Evolutionary conservation across 106 monocot species (phyloP).

Genomic region (Dioscorea dumetorum): DNA sequence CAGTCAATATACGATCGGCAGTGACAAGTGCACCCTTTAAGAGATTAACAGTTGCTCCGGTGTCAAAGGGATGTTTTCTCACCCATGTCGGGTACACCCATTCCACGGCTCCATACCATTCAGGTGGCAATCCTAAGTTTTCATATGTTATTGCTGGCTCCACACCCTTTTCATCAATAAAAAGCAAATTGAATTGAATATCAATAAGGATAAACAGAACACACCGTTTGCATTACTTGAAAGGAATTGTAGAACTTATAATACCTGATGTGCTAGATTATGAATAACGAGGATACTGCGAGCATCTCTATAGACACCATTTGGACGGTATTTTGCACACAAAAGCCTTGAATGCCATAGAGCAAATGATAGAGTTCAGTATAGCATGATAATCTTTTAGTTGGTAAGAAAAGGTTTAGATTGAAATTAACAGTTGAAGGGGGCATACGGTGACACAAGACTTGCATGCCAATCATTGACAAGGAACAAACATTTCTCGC

Average conservation of each 20-base stretch:
- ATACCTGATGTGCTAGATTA: conserved; percentile 91
- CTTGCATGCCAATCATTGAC: conserved; percentile 98
- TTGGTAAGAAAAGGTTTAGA: no score
- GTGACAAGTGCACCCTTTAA: conserved; percentile 92
- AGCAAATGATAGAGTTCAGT: no score
- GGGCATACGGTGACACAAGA: conserved; percentile 79
- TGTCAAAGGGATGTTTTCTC: conserved; percentile 83
- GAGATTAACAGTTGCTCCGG: conserved; percentile 89
- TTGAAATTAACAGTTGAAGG: not conserved
- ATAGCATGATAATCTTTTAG: no score
- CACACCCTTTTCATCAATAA: conserved; percentile 25
- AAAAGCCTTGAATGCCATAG: conserved; percentile 50
- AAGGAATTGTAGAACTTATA: no score
- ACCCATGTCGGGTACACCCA: conserved; percentile 92
- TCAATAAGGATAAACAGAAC: no score
- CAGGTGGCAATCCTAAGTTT: conserved; percentile 59
- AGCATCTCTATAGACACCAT: conserved; percentile 80
- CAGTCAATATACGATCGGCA: conserved; percentile 78
- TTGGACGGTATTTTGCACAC: conserved; percentile 78
- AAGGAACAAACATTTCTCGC: conserved; percentile 77
- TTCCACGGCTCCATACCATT: conserved; percentile 81
- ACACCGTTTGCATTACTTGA: no score
- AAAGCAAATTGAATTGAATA: no score
- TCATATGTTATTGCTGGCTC: conserved; percentile 71
- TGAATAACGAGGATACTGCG: conserved; percentile 86